Percentiles rank a stretch among this genome's conserved stretches.
Evolutionary conservation across 1,284 basidiomycete species (phyloP).

Genomic region (Trichosporon coremiiforme): DNA sequence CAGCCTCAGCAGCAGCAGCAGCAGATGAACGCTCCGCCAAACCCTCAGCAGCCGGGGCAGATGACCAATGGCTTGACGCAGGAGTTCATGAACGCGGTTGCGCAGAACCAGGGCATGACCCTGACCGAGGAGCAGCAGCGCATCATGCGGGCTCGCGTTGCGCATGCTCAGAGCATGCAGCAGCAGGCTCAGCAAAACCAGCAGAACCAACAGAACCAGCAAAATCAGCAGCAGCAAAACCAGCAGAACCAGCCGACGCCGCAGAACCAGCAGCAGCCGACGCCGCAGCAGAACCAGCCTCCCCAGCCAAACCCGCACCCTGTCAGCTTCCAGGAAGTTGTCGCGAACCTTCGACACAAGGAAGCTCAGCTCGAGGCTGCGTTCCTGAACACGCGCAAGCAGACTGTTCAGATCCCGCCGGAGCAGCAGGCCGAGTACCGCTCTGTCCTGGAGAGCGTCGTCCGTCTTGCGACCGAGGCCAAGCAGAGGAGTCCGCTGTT

Average conservation of each 20-base stretch:
- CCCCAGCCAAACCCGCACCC: constrained; percentile 26
- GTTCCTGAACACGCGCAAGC: constrained; percentile 30
- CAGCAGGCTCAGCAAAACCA: constrained; percentile 24
- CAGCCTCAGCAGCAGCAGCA: constrained; percentile 15
- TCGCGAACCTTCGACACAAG: constrained; percentile 26
- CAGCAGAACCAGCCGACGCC: constrained; percentile 20
- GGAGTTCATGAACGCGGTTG: constrained; percentile 29
- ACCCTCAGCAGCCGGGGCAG: constrained; percentile 21
- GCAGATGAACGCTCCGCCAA: constrained; percentile 17
- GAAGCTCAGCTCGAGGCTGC: constrained; percentile 29
- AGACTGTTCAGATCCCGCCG: constrained; percentile 25
- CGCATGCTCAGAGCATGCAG: constrained; percentile 26
- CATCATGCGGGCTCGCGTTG: constrained; percentile 20
- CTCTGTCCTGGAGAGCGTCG: constrained; percentile 23
- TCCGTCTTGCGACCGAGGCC: constrained; percentile 24
- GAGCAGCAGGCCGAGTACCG: constrained; percentile 29
- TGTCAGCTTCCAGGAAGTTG: constrained; percentile 26
- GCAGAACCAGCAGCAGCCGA: constrained; percentile 17
- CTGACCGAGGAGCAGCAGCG: constrained; percentile 30
- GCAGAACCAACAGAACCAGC: constrained; percentile 21
- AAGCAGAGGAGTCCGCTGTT: constrained; percentile 31
- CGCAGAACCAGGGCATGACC: constrained; percentile 26
- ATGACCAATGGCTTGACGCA: constrained; percentile 20
- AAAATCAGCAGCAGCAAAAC: constrained; percentile 21
- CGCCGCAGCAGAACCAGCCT: constrained; percentile 14